Base-by-base conservation (phyloP, 192 early-diverging fungal species). In the Podila verticillata region DNA sequence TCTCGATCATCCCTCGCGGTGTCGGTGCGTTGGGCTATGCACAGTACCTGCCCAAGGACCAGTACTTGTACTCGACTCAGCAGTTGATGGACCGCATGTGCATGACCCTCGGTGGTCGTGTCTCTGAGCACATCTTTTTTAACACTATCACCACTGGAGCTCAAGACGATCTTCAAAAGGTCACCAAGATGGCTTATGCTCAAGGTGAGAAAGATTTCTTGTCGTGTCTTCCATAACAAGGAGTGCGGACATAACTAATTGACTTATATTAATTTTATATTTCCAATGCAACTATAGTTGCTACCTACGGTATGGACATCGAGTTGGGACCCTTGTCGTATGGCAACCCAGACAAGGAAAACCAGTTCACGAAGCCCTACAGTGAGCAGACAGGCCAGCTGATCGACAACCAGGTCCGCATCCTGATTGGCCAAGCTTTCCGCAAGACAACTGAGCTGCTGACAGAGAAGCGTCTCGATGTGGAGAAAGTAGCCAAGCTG, bases 1-100 rank as follows among this genome's bases (percentile, higher is more conserved):
- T 98, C 9, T 96, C 95, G 62, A 98, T 98, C 73, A 98, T 98
- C 75, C 97, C 97, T 35, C 92, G 97, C 66, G 96, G 97, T 30
- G 82, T 88, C 19, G 96, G 89, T 26, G 97, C 97, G 13, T 91
- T 98, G 19, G 97, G 97, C 8, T 98, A 98, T 85, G 97, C 97
- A 62, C 97, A 98, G 85, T 98, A 98, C 81, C 79, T 98, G 72
- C 97, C 97, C 70, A 95, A 96, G 77, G 97, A 98, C 78, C 91
- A 96, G 84, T 95, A 95, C 72, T 75, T 98, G 67, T 94, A 97
- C 75, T 96, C 96, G 24, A 94, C 91, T 7, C 88, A 87, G 30
- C 94, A 97, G 74, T 88, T 98, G 62, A 75, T 92, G 60, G 97
- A 98, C 87, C 87, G 92, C 66, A 93, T 94, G 91, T 94, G 92